phyloP scores from a whole-genome alignment of 106 monocot species.

The Ottelia alismoides region DNA sequence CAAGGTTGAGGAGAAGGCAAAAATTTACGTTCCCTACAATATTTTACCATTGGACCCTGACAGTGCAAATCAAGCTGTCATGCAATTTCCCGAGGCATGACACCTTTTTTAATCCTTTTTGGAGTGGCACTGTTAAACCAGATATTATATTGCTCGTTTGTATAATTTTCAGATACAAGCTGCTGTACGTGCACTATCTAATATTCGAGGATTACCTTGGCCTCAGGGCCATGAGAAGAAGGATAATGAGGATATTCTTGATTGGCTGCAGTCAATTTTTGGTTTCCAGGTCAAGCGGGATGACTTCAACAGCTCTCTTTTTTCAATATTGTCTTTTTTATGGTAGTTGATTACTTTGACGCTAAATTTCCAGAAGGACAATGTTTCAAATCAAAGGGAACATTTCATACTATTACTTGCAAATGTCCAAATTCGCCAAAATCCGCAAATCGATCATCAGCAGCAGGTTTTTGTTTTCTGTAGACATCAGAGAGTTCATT shows the following conservation, averaged over 20 bases:
- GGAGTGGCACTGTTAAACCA: no score
- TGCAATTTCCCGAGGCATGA: conserved; percentile 81
- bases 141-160: no score
- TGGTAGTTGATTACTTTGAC: neutral
- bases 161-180: conserved; percentile 73
- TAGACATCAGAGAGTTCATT: neutral
- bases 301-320: conserved; percentile 32
- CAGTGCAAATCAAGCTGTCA: conserved; percentile 20
- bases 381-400: conserved; percentile 83
- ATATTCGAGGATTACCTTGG: conserved; percentile 70
- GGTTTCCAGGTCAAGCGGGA: conserved; percentile 72
- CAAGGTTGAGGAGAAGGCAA: conserved; percentile 74
- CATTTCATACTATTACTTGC: conserved; percentile 79
- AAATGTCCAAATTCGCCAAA: conserved; percentile 72
- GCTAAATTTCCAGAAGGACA: conserved; percentile 70
- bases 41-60: conserved; percentile 32
- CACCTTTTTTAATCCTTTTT: no score
- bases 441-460: conserved; percentile 52
- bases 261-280: conserved; percentile 89
- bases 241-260: no score
- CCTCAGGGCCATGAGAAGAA: no score
- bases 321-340: neutral
- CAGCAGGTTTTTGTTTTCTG: conserved; percentile 40
- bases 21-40: conserved; percentile 77
- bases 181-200: conserved; percentile 68